Evolutionary conservation across 2,329 filamentous ascomycete genomes (phyloP).

Genomic region (Verticillium alfalfae): DNA sequence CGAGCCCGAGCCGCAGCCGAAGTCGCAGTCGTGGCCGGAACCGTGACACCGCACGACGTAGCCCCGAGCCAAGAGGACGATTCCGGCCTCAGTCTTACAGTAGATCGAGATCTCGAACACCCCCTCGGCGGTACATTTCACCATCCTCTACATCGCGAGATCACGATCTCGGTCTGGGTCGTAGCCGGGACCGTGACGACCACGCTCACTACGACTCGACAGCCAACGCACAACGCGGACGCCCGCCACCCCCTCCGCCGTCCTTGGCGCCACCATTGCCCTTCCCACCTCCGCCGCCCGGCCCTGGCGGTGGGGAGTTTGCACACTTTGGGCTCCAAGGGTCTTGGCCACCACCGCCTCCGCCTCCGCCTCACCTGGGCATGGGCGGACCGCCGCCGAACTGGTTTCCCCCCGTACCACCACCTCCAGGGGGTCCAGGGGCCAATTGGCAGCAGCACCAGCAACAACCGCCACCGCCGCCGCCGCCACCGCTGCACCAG

Average conservation of each 20-base stretch:
- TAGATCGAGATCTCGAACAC: constrained; percentile 19
- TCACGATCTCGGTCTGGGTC: constrained; percentile 10
- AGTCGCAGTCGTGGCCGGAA: constrained; percentile 21
- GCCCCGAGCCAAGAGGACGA: background rate
- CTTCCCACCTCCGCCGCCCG: constrained; percentile 13
- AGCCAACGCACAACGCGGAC: background rate
- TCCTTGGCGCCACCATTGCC: constrained; percentile 14
- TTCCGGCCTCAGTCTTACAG: constrained; percentile 16
- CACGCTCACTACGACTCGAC: background rate
- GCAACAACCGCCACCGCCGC: constrained; percentile 4
- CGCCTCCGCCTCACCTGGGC: constrained; percentile 25
- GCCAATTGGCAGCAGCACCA: constrained; percentile 6
- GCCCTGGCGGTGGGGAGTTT: constrained; percentile 7
- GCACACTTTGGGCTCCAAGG: constrained; percentile 23
- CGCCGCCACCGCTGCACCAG: constrained; percentile 3
- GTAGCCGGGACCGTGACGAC: constrained; percentile 4
- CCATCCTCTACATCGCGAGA: constrained; percentile 13
- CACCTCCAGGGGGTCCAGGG: background rate
- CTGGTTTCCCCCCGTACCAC: constrained; percentile 10
- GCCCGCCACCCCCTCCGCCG: constrained; percentile 15
- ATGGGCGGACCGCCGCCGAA: constrained; percentile 7
- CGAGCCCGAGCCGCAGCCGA: constrained; percentile 20
- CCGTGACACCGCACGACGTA: background rate
- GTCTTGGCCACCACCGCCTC: constrained; percentile 32
- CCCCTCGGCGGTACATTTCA: constrained; percentile 7